Evolutionary conservation across 257 asterid species (phyloP).

Genomic region (Solanum chilense): DNA sequence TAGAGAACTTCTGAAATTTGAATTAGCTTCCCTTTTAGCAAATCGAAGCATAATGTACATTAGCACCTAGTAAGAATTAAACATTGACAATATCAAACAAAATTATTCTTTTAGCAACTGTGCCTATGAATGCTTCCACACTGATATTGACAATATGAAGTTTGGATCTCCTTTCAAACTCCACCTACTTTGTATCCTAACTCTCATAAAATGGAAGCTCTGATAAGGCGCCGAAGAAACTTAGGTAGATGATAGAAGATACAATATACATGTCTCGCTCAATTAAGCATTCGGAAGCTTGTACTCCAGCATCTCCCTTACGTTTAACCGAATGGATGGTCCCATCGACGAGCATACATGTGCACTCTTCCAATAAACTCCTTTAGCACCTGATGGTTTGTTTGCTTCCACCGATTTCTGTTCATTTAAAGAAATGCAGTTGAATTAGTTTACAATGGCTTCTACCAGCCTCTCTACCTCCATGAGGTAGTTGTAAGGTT

Average conservation of each 20-base stretch:
- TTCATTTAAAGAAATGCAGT: neutral
- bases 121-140: neutral
- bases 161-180: neutral
- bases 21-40: neutral
- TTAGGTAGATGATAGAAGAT: constrained; percentile 8
- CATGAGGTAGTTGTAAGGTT: neutral
- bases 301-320: constrained; percentile 72
- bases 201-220: constrained; percentile 2
- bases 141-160: neutral
- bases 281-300: constrained; percentile 35
- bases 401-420: constrained; percentile 93
- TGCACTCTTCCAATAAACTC: constrained; percentile 93
- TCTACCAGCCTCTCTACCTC: neutral
- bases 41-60: neutral
- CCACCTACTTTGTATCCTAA: neutral
- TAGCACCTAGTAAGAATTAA: neutral
- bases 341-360: constrained; percentile 95
- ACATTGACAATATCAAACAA: neutral
- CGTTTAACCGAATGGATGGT: constrained; percentile 81
- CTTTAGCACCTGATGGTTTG: constrained; percentile 91
- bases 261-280: constrained; percentile 25
- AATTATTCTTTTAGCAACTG: neutral
- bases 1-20: neutral
- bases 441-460: neutral
- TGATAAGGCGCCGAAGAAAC: neutral